Evolutionary conservation across 2,329 filamentous ascomycete genomes (phyloP), one percentile per base, ranked within the genome.

Genomic region (Coccinonectria pachysandricola): DNA sequence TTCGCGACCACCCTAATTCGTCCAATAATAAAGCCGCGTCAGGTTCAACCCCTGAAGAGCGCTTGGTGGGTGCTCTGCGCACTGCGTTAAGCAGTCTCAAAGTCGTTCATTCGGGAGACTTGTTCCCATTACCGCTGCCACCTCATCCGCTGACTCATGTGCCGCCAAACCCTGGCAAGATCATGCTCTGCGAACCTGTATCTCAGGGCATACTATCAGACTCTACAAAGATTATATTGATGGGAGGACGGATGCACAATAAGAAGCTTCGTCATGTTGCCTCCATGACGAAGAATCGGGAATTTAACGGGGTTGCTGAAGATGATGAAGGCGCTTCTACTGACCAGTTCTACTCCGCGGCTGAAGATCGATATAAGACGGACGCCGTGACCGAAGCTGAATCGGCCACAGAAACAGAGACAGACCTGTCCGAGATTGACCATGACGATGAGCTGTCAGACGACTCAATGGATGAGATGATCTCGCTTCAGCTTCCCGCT

Each of bases 121-220:
- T 88, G 26, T 77, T 81, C 35, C 69, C 71, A 7, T 61, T 98
- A 20, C 82, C 84, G 8, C 64, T 96, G 15, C 74, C 81, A 7
- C 73, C 85, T 3, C 86, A 95, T 54, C 80, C 86, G 8, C 79
- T 93, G 37, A 93, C 86, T 7, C 85, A 94, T 54, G 73, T 82
- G 11, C 75, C 83, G 13, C 73, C 85, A 9, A 83, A 84, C 21
- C 85, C 87, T 0, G 91, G 84, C 21, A 86, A 80, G 56, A 82
- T 96, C 34, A 76, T 83, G 24, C 74, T 92, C n/a, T 96, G 87
- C 50, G 91, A 98, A 52, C 91, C 91, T 7, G 86, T 96, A 10
- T 75, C 83, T 5, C 91, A 98, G 54, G 91, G 91, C 7, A 54
- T 91, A 5, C 52, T 98, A 23, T 68, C 77, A 7, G 68, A 83